phyloP scores from a whole-genome alignment of 2,329 filamentous ascomycete genomes.

The Sarocladium oryzae region DNA sequence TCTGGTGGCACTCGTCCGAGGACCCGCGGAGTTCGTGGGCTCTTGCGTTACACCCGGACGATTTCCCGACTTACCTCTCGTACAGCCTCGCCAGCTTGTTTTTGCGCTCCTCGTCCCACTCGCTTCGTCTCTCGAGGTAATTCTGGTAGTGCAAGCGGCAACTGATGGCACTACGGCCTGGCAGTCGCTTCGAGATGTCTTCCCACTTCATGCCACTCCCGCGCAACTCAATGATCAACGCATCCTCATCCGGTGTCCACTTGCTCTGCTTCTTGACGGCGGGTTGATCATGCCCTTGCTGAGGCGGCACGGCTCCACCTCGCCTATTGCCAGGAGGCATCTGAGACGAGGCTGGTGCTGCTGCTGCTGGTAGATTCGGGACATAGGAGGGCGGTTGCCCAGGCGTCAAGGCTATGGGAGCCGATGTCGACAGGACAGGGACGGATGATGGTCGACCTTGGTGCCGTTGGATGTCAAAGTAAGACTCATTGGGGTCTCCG shows the following conservation, averaged over 20 bases:
- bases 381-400: constrained; percentile 20
- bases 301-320: constrained; percentile 24
- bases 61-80: constrained; percentile 65
- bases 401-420: constrained; percentile 9
- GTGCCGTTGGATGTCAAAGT: constrained; percentile 16
- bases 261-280: constrained; percentile 96
- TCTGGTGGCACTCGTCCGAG: neutral
- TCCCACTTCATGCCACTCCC: constrained; percentile 97
- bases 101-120: constrained; percentile 97
- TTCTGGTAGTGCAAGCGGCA: constrained; percentile 96
- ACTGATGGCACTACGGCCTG: constrained; percentile 87
- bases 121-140: constrained; percentile 84
- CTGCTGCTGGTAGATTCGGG: constrained; percentile 19
- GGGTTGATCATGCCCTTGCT: constrained; percentile 57
- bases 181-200: constrained; percentile 87
- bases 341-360: constrained; percentile 26
- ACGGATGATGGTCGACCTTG: constrained; percentile 21
- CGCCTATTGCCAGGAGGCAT: constrained; percentile 21
- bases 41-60: neutral
- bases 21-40: neutral
- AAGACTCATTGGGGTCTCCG: constrained; percentile 65
- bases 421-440: constrained; percentile 13
- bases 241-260: constrained; percentile 90
- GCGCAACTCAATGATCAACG: constrained; percentile 86
- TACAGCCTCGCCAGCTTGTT: constrained; percentile 93